Evolutionary conservation across 495 filamentous ascomycete genomes (phyloP).

Genomic region (Pyrenula aspistea): DNA sequence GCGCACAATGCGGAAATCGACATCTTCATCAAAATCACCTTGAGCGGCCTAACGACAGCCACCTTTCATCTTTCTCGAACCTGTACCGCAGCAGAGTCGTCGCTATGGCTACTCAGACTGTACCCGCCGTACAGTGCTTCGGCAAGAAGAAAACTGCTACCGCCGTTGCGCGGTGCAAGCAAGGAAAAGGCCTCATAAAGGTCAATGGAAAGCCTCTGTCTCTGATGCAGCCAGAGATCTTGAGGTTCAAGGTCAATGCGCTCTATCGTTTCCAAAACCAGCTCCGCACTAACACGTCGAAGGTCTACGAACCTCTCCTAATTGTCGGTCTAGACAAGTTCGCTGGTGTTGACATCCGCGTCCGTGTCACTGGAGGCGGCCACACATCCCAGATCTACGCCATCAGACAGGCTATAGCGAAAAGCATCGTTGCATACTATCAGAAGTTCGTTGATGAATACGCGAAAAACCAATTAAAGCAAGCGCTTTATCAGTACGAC

Average conservation of each 20-base stretch:
- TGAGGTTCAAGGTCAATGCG: slow-evolving; percentile 76
- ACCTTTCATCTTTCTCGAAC: too few species aligned
- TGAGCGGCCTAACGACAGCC: too few species aligned
- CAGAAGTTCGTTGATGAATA: slow-evolving; percentile 99
- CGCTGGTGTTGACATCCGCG: slow-evolving; percentile 90
- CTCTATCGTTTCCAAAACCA: slow-evolving; percentile 1
- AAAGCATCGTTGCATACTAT: slow-evolving; percentile 98
- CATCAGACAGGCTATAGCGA: slow-evolving; percentile 96
- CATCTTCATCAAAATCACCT: too few species aligned
- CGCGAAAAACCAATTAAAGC: slow-evolving; percentile 98
- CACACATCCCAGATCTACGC: slow-evolving; percentile 98
- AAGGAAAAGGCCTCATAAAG: slow-evolving; percentile 90
- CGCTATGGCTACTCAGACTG: too few species aligned
- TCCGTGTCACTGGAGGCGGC: slow-evolving; percentile 92
- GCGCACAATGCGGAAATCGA: too few species aligned
- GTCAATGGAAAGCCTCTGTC: slow-evolving; percentile 94
- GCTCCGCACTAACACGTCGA: slow-evolving; percentile 7
- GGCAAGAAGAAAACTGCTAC: slow-evolving; percentile 87
- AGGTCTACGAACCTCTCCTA: slow-evolving; percentile 96
- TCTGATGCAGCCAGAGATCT: slow-evolving; percentile 89
- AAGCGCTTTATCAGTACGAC: slow-evolving; percentile 87
- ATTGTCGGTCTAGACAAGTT: slow-evolving; percentile 96
- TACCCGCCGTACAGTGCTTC: slow-evolving; percentile 91
- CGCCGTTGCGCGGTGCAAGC: slow-evolving; percentile 90
- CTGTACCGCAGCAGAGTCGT: too few species aligned